Evolutionary conservation across 192 early-diverging fungal species (phyloP).

Genomic region (Diversispora epigaea): DNA sequence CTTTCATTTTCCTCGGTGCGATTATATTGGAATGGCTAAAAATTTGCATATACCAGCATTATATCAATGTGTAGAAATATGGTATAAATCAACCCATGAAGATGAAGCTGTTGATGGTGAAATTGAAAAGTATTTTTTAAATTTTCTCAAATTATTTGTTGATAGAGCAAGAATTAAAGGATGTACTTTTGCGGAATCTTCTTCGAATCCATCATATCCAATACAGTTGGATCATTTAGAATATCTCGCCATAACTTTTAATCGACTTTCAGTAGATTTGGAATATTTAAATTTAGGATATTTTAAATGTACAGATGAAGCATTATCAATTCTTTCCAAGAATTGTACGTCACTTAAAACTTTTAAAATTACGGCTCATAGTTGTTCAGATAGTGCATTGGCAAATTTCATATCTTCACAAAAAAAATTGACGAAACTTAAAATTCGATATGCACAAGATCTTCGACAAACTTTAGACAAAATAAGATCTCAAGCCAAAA

Average conservation of each 20-base stretch:
- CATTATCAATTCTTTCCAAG: not conserved
- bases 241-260: not conserved
- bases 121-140: not conserved
- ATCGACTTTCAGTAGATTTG: not conserved
- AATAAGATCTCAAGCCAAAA: not conserved
- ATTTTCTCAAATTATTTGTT: conserved; percentile 17
- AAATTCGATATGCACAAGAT: conserved; percentile 12
- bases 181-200: conserved; percentile 28
- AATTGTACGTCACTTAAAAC: conserved; percentile 10
- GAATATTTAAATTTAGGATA: conserved; percentile 30
- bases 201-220: not conserved
- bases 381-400: conserved; percentile 10
- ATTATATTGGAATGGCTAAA: conserved; percentile 9
- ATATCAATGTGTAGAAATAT: conserved; percentile 18
- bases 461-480: not conserved
- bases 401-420: conserved; percentile 8
- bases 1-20: not conserved
- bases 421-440: conserved; percentile 16
- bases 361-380: conserved; percentile 17
- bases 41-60: conserved; percentile 26
- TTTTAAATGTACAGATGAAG: conserved; percentile 11
- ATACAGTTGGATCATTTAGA: not conserved
- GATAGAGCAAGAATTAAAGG: not conserved
- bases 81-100: not conserved
- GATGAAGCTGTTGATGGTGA: not conserved